Conservation (phyloP, 2,329 filamentous ascomycete species). For the Cladosporium phlei region DNA sequence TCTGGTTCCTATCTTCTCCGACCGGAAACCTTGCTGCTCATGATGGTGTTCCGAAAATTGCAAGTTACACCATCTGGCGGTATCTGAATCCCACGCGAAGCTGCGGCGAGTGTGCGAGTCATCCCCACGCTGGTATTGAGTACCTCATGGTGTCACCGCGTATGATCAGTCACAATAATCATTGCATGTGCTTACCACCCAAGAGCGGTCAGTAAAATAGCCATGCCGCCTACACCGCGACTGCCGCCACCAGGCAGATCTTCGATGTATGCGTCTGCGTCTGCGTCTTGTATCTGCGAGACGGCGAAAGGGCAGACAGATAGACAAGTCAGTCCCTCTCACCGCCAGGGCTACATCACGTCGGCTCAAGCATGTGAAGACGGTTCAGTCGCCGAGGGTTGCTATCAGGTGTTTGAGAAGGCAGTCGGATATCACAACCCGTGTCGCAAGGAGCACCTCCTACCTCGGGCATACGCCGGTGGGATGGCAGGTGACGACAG, state of each 20-base stretch:
- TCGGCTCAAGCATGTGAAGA: constrained; percentile 11
- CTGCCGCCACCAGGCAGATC: constrained; percentile 4
- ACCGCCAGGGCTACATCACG: no score
- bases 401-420: not conserved
- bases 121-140: not conserved
- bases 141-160: no score
- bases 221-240: not conserved
- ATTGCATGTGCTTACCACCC: no score
- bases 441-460: no score
- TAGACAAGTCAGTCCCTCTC: no score
- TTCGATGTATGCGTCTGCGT: not conserved
- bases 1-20: constrained; percentile 8
- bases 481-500: not conserved
- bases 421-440: not conserved
- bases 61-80: not conserved
- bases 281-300: not conserved
- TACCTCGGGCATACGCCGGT: constrained; percentile 9
- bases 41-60: not conserved
- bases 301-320: not conserved
- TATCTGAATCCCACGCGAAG: no score
- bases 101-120: not conserved
- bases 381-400: not conserved
- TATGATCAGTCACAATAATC: no score
- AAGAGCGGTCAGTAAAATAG: no score
- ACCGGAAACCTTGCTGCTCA: constrained; percentile 8